A percentile compares a stretch with the other conserved stretches of the same genome.
phyloP scores from a whole-genome alignment of 441 rosid species.

The Theobroma grandiflorum region DNA sequence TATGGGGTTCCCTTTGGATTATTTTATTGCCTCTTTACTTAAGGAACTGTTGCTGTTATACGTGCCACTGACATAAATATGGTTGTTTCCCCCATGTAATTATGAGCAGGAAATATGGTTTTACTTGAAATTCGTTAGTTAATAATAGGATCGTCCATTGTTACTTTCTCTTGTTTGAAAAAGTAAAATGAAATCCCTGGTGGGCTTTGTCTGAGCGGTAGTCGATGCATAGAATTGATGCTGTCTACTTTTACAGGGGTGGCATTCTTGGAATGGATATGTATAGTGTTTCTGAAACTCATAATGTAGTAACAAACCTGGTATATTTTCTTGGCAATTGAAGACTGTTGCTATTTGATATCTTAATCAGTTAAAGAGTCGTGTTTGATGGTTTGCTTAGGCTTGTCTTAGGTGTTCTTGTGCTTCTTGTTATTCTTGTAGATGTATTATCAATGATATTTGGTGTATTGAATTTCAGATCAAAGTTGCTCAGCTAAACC shows the following conservation, averaged over 20 bases:
- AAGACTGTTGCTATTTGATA: background rate
- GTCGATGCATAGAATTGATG: background rate
- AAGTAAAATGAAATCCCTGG: background rate
- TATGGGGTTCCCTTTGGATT: background rate
- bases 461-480: conserved; percentile 35
- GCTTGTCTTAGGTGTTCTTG: conserved; percentile 5
- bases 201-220: background rate
- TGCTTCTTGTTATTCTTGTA: conserved; percentile 16
- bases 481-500: conserved; percentile 55
- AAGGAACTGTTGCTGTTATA: background rate
- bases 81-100: background rate
- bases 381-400: background rate
- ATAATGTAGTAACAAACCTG: conserved; percentile 46
- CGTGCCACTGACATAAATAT: background rate
- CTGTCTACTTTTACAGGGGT: conserved; percentile 32
- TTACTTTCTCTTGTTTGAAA: background rate
- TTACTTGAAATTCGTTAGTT: background rate
- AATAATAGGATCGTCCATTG: background rate
- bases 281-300: conserved; percentile 44
- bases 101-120: background rate
- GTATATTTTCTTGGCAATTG: conserved; percentile 24
- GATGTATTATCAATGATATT: background rate
- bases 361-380: background rate
- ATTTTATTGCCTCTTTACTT: background rate
- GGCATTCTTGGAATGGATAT: conserved; percentile 54